These are phyloP conservation scores for Xerocomellus dryophilus DNA, from an alignment of 768 basidiomycete species.

Conservation along the genomic window DNA sequence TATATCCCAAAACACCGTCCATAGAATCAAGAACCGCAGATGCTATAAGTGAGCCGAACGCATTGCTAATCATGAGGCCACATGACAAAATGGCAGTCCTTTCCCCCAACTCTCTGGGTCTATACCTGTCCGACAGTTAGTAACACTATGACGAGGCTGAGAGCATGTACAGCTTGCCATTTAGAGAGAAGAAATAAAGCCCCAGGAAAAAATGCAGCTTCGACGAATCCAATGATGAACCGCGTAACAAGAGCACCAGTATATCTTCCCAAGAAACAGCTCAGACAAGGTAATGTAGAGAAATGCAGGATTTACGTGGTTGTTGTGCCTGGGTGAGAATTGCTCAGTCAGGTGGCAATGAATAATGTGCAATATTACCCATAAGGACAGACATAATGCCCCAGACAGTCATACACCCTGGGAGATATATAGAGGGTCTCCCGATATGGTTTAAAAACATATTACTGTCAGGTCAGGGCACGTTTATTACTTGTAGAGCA, in stretches of 20 bases:
- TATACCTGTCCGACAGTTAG: slow-evolving; percentile 58
- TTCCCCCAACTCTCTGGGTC: slow-evolving; percentile 62
- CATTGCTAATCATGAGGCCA: slow-evolving; percentile 75
- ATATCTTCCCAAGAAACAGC: slow-evolving; percentile 43
- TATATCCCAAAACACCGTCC: slow-evolving; percentile 63
- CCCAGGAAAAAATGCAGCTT: slow-evolving; percentile 71
- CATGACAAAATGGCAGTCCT: slow-evolving; percentile 67
- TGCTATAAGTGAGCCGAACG: slow-evolving; percentile 76
- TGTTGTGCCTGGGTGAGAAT: slow-evolving; percentile 36
- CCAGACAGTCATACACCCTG: slow-evolving; percentile 68
- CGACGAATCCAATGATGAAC: slow-evolving; percentile 76
- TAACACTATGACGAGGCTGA: slow-evolving; percentile 36
- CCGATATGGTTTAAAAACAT: slow-evolving; percentile 68
- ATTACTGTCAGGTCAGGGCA: slow-evolving; percentile 44
- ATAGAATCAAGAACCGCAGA: slow-evolving; percentile 71
- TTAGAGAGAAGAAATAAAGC: slow-evolving; percentile 41
- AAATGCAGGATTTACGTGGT: slow-evolving; percentile 29
- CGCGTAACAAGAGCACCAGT: slow-evolving; percentile 61
- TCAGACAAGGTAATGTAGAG: background rate
- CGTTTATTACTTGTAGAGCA: background rate
- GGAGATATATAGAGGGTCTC: slow-evolving; percentile 65
- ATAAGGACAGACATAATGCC: slow-evolving; percentile 57
- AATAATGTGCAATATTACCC: slow-evolving; percentile 32
- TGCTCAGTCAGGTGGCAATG: background rate
- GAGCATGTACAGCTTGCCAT: slow-evolving; percentile 31